Base-by-base conservation (phyloP, 352 stramenopile genomes). In the Hyaloperonospora arabidopsidis region DNA sequence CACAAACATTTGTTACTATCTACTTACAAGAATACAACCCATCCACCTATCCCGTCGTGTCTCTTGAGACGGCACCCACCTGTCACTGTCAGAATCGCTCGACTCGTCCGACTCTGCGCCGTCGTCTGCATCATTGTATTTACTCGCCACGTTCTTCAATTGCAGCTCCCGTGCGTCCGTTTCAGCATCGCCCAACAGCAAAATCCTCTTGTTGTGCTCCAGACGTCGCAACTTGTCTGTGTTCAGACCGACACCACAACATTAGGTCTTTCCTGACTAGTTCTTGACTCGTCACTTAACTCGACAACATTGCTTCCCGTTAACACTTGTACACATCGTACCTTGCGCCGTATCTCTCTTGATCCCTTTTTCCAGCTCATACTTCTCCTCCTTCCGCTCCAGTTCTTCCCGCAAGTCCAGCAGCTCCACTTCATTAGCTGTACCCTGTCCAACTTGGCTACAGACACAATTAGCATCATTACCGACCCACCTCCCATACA, bases 41-140 rank as follows among this genome's bases (percentile, higher is more conserved):
- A 19, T 44, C 1, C n/a, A 5, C 11, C 38, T 5, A 44, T 21
- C 19, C 19, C 38, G 15, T 44, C 38, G 19, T 14, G 2, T 21
- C n/a, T 44, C 19, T 12, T 11, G 8, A 22, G 15, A 44, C 5
- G 4, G 35, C 5, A n/a, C 54, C 11, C 32, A 84, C 69, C 74
- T 86, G 65, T 94, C 80, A 45, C 70, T 87, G 52, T 93, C 77
- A 8, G 72, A 84, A 38, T 93, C 84, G 28, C 79, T 82, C 0
- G 71, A 86, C 2, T 61, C 68, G 28, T 86, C 79, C 0, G 70
- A 84, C 19, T 78, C 81, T 7, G 74, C 74, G 1, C 87, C 76
- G 45, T 96, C 88, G 35, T 98, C 95, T 54, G 74, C 72, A 56
- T 96, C 87, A 55, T 97, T 82, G 55, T 96, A 94, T 61, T 92